A percentile compares a stretch with the other conserved stretches of the same genome.
Conservation (phyloP, 331 rosid genomes). For the Malus hybrid region DNA sequence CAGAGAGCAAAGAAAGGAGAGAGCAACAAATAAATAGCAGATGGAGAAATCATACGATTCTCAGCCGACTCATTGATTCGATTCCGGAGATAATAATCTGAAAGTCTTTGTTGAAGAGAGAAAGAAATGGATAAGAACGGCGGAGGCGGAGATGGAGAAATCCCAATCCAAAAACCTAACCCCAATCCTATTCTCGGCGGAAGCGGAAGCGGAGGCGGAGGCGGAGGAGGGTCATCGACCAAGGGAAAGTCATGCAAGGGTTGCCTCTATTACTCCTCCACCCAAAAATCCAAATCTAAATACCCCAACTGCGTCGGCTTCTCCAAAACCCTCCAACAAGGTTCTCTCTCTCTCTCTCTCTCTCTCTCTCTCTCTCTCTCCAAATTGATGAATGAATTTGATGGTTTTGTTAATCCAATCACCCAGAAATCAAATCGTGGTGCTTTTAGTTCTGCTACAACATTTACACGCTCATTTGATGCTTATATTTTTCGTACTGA, state of each 20-base stretch:
- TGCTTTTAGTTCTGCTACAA: background rate
- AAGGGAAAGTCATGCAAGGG: slow-evolving; percentile 56
- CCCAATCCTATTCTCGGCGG: too few species aligned
- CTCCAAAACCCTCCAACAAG: slow-evolving; percentile 55
- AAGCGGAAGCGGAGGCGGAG: too few species aligned
- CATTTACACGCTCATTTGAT: background rate
- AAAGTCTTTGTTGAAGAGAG: background rate
- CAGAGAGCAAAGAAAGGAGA: too few species aligned
- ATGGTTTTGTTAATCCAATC: background rate
- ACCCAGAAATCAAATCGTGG: background rate
- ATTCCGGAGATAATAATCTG: background rate
- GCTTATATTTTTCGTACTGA: background rate
- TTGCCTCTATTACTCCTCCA: slow-evolving; percentile 63
- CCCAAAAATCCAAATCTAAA: slow-evolving; percentile 62
- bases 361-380: background rate
- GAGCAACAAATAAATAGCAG: background rate
- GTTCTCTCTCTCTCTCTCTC: slow-evolving; percentile 17
- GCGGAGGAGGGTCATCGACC: too few species aligned
- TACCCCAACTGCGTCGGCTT: slow-evolving; percentile 75
- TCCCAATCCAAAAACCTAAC: too few species aligned
- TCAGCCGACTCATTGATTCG: background rate
- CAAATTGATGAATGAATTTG: background rate
- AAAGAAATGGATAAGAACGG: too few species aligned
- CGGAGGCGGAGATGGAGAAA: too few species aligned
- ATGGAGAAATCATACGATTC: background rate